Evolutionary conservation across 2,329 filamentous ascomycete genomes (phyloP), one percentile per base, ranked within the genome.

Genomic region (Beauveria pseudobassiana): DNA sequence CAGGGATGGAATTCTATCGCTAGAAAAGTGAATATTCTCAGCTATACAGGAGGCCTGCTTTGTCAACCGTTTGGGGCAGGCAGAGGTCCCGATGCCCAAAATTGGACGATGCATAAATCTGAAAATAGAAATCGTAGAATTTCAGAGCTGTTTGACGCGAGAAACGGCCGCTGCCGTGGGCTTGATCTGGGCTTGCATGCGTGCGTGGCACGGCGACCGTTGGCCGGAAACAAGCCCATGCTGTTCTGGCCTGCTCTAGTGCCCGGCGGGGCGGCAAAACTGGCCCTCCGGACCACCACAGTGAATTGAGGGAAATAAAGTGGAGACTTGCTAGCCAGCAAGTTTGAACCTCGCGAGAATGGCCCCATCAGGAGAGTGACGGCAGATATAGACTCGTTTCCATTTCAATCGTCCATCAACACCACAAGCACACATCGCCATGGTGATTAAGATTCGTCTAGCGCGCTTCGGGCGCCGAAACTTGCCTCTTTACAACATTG

Each of bases 401-500:
- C 12, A 12, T 24, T 46, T 16, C 34, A 61, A 46, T 30, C 28
- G 22, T 38, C 38, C 49, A 46, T 16, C 58, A 30, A 38, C 59
- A 20, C 26, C 16, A 20, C 42, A 43, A 18, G 5, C 8, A n/a
- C 20, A 18, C 22, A 26, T 7, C 64, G 83, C 69, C 58, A 96
- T 99, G 95, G 93, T 98, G 65, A 83, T 99, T 71, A 90, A 90
- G 75, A 95, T 99, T 75, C 89, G 95, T 63, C 87, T 99, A 69
- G 90, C 95, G 69, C 93, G 95, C 75, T 96, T 98, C 75, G 92
- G 93, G 73, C 91, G 89, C 75, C 86, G 84, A 66, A 93, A 96
- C 73, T 75, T 85, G n/a, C 93, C 95, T 2, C 89, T 97, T 69
- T 99, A 96, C 83, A 99, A 99, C 79, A 97, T 99, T 66, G 91